Conservation (phyloP, 2,329 filamentous ascomycete genomes). For the Colletotrichum horii region DNA sequence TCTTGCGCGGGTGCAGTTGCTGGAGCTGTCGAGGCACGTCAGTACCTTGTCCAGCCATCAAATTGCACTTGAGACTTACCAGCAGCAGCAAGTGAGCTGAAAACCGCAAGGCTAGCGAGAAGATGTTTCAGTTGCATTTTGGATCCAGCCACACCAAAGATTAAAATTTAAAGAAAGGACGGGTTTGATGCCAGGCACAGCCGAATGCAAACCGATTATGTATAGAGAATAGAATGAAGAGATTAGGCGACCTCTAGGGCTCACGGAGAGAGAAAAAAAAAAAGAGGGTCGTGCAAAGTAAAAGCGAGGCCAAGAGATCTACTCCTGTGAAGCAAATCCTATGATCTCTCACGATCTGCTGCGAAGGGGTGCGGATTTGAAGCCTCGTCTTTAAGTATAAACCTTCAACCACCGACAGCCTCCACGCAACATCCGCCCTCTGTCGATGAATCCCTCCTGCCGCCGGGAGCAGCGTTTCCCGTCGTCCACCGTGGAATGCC, state of each 20-base stretch:
- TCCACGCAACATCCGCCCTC: not conserved
- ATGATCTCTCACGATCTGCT: not conserved
- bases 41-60: not conserved
- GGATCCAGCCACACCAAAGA: not conserved
- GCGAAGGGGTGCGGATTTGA: not conserved
- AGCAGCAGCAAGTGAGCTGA: constrained; percentile 30
- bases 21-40: not conserved
- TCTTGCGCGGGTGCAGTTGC: constrained; percentile 10
- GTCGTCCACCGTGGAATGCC: not conserved
- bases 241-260: not conserved
- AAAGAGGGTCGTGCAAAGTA: not conserved
- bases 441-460: constrained; percentile 20
- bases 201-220: not conserved
- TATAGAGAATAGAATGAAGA: not conserved
- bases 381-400: not conserved
- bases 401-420: not conserved
- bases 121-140: constrained; percentile 30
- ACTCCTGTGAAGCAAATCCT: not conserved
- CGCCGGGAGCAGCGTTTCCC: constrained; percentile 6
- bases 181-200: constrained; percentile 2
- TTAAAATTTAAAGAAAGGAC: not conserved
- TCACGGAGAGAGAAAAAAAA: not conserved
- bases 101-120: constrained; percentile 31
- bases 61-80: constrained; percentile 24
- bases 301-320: constrained; percentile 1